These are phyloP conservation scores for Posidonia australis DNA, from an alignment of 106 monocot genomes.

Conservation along the genomic window DNA sequence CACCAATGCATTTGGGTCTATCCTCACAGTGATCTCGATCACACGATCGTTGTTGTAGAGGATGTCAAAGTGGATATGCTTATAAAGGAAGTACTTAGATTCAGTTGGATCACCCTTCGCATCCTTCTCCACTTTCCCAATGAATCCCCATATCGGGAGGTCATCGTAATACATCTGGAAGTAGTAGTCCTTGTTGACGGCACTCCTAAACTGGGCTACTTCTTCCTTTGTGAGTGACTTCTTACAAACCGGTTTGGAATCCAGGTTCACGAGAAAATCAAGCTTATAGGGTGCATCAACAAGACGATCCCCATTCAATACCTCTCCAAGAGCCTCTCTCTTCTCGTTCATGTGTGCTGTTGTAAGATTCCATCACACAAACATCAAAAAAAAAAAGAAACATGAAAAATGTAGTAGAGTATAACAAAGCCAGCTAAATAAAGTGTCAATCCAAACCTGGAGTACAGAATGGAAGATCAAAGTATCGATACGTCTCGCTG, in stretches of 20 bases:
- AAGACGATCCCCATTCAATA: conserved; percentile 83
- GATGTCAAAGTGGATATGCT: conserved; percentile 60
- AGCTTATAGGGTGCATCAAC: conserved; percentile 87
- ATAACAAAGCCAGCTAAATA: not conserved
- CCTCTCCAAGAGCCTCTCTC: conserved; percentile 64
- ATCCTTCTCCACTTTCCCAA: conserved; percentile 66
- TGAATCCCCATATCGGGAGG: conserved; percentile 80
- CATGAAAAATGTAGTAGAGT: not conserved
- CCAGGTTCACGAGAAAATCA: conserved; percentile 43
- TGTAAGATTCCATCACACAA: not conserved
- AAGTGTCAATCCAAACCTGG: conserved; percentile 32
- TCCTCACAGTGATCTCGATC: conserved; percentile 57
- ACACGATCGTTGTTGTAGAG: conserved; percentile 61
- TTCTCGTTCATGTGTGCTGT: conserved; percentile 63
- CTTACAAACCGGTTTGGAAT: conserved; percentile 46
- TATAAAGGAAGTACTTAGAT: conserved; percentile 64
- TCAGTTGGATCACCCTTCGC: conserved; percentile 46
- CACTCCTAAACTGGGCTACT: conserved; percentile 47
- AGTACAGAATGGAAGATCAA: conserved; percentile 60
- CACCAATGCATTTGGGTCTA: conserved; percentile 32
- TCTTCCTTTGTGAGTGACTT: conserved; percentile 50
- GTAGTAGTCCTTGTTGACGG: conserved; percentile 68
- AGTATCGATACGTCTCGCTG: conserved; percentile 70
- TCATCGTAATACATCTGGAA: conserved; percentile 94
- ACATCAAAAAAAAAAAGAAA: not conserved